phyloP scores from a whole-genome alignment of 352 stramenopile genomes.

The Phytophthora hybrid region DNA sequence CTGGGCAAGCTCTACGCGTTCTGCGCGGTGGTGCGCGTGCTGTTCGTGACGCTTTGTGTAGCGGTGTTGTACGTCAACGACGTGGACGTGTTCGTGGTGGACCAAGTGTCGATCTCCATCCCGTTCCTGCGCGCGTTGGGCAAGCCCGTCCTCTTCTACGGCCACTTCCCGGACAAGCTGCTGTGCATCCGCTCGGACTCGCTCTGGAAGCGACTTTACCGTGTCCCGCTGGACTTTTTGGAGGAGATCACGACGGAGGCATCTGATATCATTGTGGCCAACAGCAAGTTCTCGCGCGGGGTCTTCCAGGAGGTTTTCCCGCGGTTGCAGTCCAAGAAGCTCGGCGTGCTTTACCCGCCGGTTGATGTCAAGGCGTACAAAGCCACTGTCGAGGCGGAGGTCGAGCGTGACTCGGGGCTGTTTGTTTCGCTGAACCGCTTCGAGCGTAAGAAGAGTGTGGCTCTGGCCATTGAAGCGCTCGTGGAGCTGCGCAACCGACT shows the following conservation, averaged over 20 bases:
- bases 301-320: constrained; percentile 93
- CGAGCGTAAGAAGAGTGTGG: constrained; percentile 98
- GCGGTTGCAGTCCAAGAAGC: constrained; percentile 54
- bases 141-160: constrained; percentile 97
- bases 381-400: constrained; percentile 33
- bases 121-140: constrained; percentile 75
- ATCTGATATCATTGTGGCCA: constrained; percentile 96
- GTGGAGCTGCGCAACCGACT: constrained; percentile 60
- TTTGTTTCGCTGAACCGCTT: constrained; percentile 99
- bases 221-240: constrained; percentile 91
- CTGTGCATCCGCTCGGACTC: constrained; percentile 78
- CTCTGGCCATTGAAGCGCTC: constrained; percentile 88
- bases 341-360: constrained; percentile 95
- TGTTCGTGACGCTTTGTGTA: constrained; percentile 91
- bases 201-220: constrained; percentile 90
- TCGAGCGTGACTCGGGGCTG: constrained; percentile 52
- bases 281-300: constrained; percentile 95
- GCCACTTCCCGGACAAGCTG: constrained; percentile 99
- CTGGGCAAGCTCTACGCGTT: constrained; percentile 91
- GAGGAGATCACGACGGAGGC: constrained; percentile 94
- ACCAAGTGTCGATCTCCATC: constrained; percentile 85
- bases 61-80: constrained; percentile 49
- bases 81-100: constrained; percentile 82
- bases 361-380: constrained; percentile 89
- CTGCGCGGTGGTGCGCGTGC: constrained; percentile 93